Conservation (phyloP, 805 yeast genomes). For the Hanseniaspora thailandica region DNA sequence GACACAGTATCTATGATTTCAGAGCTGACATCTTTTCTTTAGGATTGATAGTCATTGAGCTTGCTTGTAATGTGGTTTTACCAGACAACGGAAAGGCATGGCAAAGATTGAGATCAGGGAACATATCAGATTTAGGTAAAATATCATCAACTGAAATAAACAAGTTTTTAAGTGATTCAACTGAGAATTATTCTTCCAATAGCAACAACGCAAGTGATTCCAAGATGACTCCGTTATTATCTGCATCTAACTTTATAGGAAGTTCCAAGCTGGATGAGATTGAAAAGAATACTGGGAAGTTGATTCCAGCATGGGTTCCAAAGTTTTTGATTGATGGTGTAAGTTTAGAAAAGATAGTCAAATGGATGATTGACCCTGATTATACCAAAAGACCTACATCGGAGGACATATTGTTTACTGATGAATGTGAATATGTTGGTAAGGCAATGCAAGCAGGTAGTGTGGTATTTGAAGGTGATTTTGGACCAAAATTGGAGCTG, state of each 20-base stretch:
- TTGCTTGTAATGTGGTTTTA: conserved; percentile 85
- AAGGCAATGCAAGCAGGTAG: conserved; percentile 81
- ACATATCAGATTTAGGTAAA: conserved; percentile 85
- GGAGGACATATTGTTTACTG: conserved; percentile 49
- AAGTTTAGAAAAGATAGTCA: conserved; percentile 66
- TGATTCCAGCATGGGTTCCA: conserved; percentile 79
- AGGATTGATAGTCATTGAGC: conserved; percentile 85
- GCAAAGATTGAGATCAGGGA: conserved; percentile 93
- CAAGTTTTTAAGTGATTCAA: conserved; percentile 3
- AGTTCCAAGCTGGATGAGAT: conserved; percentile 15
- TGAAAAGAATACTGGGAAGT: conserved; percentile 19
- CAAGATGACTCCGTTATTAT: conserved; percentile 19
- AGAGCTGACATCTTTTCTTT: conserved; percentile 93
- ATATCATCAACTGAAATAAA: conserved; percentile 59
- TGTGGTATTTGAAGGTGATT: conserved; percentile 88
- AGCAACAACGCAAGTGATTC: conserved; percentile 23
- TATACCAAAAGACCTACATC: conserved; percentile 77
- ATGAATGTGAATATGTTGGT: conserved; percentile 70
- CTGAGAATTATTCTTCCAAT: not conserved
- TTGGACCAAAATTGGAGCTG: conserved; percentile 64
- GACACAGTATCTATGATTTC: conserved; percentile 68
- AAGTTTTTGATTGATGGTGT: conserved; percentile 63
- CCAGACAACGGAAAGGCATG: conserved; percentile 96
- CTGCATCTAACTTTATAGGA: conserved; percentile 25
- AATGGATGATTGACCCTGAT: conserved; percentile 79